These are phyloP conservation scores for Hippophae tibetana DNA, from an alignment of 306 rosid genomes.

Conservation along the genomic window DNA sequence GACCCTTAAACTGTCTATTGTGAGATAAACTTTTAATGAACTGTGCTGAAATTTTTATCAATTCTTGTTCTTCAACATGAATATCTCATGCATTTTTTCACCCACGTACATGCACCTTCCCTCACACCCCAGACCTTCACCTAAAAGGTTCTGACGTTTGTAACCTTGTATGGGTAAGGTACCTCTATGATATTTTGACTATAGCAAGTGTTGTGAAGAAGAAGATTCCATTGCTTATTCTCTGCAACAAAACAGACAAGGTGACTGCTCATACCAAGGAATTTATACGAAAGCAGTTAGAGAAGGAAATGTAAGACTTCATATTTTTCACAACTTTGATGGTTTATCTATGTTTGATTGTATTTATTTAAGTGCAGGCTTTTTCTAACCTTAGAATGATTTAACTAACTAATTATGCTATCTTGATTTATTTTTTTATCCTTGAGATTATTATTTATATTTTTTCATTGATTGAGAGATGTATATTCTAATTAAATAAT, in stretches of 20 bases:
- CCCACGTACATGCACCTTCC: not conserved
- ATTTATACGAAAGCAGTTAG: slow-evolving; percentile 74
- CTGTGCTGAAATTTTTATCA: too few species aligned
- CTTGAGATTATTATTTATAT: too few species aligned
- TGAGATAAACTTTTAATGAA: too few species aligned
- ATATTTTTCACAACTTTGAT: not conserved
- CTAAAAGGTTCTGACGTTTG: slow-evolving; percentile 11
- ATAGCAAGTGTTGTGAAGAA: slow-evolving; percentile 81
- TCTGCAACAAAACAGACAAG: slow-evolving; percentile 91
- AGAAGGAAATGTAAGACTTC: slow-evolving; percentile 81
- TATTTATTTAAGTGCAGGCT: not conserved
- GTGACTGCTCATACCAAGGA: slow-evolving; percentile 94
- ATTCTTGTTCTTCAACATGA: too few species aligned
- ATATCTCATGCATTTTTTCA: too few species aligned
- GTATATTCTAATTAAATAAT: too few species aligned
- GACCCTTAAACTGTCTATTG: not conserved
- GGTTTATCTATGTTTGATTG: slow-evolving; percentile 4
- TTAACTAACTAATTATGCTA: too few species aligned
- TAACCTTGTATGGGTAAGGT: slow-evolving; percentile 34
- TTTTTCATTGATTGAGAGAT: too few species aligned
- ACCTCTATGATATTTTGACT: slow-evolving; percentile 78
- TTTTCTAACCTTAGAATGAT: not conserved
- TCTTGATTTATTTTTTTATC: too few species aligned
- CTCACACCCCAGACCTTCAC: not conserved
- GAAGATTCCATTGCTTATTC: slow-evolving; percentile 75